A percentile compares a stretch with the other conserved stretches of the same genome.
Conservation (phyloP, 176 grass and related monocot genomes). For the Lolium perenne region DNA sequence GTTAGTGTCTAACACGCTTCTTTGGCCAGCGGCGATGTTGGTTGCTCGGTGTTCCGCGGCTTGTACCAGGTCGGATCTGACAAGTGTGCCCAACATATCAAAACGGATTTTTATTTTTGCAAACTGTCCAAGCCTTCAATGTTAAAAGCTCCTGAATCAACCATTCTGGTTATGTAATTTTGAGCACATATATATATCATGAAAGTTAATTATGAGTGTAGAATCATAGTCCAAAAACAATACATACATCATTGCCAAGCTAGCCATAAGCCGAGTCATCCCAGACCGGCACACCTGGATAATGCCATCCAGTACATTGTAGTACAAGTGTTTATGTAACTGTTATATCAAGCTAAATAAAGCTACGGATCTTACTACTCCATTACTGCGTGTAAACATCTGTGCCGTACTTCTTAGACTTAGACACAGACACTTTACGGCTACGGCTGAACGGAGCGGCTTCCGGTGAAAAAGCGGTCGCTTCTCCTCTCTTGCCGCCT, state of each 20-base stretch:
- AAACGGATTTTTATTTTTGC: too few relatives aligned
- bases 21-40: too few relatives aligned
- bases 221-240: too few relatives aligned
- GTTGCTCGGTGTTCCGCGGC: too few relatives aligned
- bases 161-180: too few relatives aligned
- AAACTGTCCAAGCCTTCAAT: too few relatives aligned
- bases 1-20: too few relatives aligned
- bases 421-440: background rate
- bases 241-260: background rate
- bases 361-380: background rate
- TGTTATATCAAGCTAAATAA: background rate
- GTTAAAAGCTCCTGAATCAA: too few relatives aligned
- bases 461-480: background rate
- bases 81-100: too few relatives aligned
- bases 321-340: background rate
- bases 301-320: background rate
- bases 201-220: background rate
- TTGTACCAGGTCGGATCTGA: too few relatives aligned
- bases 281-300: background rate
- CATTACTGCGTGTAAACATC: conserved; percentile 19
- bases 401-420: background rate
- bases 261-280: background rate
- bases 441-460: background rate
- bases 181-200: background rate
- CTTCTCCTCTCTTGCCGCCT: conserved; percentile 38